Base-by-base conservation (phyloP, 2,329 filamentous ascomycete genomes). In the Cercospora sp. region DNA sequence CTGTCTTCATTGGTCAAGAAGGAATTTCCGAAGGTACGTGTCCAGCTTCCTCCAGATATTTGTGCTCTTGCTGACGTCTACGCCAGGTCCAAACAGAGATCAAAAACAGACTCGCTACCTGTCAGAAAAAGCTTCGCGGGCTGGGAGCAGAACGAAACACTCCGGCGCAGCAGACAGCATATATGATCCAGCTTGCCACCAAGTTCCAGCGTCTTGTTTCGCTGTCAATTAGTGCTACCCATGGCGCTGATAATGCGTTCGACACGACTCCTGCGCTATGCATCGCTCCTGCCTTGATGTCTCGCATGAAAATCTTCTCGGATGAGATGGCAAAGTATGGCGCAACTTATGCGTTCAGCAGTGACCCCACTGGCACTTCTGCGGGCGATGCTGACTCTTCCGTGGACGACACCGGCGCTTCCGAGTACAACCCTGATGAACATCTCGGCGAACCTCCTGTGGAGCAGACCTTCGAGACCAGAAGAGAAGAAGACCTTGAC, bases 141-240 rank as follows among this genome's bases (percentile, higher is more conserved):
- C 79, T 90, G 0, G 88, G 89, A 0, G 77, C 79, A 0, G 79
- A 83, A 3, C 80, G 87, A 6, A 74, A 71, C 3, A 85, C 82
- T 0, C 30, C 78, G 0, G 66, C 78, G 0, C 81, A 88, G 65
- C 85, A 89, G 67, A 81, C 80, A 0, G 72, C 78, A 2, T 83
- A 84, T n/a, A 77, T 89, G 9, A 78, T 83, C 6, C 58, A 79
- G 81, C 62, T 85, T 18, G 76, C 81, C 0, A 77, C 74, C 0
- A 70, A 73, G 3, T 85, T 83, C 66, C 80, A 83, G 67, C 68
- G 72, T 1, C 66, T 80, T 1, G 78, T 78, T 0, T 63, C 75
- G 2, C 67, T 77, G 21, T 80, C 79, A 2, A 70, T 82, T 10
- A 74, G 70, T 45, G 78, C 77, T 4, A 77, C 79, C 51, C 83